Conservation (phyloP, 1,139 yeast species). For the Scheffersomyces segobiensis region DNA sequence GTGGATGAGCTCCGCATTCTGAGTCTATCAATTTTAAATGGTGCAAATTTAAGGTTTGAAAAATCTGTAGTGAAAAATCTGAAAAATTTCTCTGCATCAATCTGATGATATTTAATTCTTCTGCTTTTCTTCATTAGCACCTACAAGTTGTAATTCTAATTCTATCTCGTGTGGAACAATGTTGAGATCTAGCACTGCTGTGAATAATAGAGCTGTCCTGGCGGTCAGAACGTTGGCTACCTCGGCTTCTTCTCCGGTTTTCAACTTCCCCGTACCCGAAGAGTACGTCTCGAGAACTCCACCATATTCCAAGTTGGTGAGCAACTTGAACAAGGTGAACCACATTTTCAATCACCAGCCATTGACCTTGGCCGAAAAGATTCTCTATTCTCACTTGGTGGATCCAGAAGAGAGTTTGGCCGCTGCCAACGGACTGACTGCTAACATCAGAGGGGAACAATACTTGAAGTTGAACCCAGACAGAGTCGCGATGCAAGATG, state of each 20-base stretch:
- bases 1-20: not conserved
- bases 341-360: constrained; percentile 68
- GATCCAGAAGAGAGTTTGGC: constrained; percentile 79
- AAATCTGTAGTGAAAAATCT: constrained; percentile 1
- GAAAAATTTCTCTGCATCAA: not conserved
- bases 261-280: constrained; percentile 47
- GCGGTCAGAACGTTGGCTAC: constrained; percentile 34
- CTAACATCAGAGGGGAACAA: constrained; percentile 74
- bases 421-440: constrained; percentile 43
- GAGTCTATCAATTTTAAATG: not conserved
- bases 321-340: constrained; percentile 63
- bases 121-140: not conserved
- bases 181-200: constrained; percentile 10
- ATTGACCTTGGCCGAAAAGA: constrained; percentile 89
- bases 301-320: constrained; percentile 76
- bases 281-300: constrained; percentile 75
- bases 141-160: not conserved
- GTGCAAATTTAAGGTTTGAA: not conserved
- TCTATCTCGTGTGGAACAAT: constrained; percentile 1
- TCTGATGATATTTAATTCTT: not conserved
- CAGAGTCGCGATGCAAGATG: constrained; percentile 99
- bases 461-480: constrained; percentile 94
- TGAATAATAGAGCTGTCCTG: constrained; percentile 2
- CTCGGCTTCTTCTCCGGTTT: constrained; percentile 21
- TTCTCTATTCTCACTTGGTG: constrained; percentile 85